Base-by-base conservation (phyloP, 1,139 yeast species). In the Suhomyces bribrorum region DNA sequence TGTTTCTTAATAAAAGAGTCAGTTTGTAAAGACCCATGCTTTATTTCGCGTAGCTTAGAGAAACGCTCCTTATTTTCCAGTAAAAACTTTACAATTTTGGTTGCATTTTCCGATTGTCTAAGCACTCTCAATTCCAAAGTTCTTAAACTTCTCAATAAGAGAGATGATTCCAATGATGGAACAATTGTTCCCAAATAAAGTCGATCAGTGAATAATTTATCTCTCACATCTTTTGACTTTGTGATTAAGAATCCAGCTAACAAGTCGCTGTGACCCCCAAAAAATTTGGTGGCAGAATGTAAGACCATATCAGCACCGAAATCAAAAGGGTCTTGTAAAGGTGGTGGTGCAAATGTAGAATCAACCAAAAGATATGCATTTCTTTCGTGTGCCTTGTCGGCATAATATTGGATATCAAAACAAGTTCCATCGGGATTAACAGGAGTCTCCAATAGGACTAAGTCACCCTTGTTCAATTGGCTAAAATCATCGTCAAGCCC, bases 331-430 rank as follows among this genome's bases (percentile, higher is more conserved):
- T 85, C 77, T 55, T 81, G 89, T 40, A 89, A 65, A 6, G 96
- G 96, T 12, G 95, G 95, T 16, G 97, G 97, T 3, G 96, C 97
- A 59, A 90, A 83, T 0, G 97, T 90, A 1, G 96, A 78, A 59
- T 90, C 97, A 7, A 89, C 83, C 17, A 81, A 56, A 17, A 90
- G 61, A 16, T 69, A 57, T 0, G 95, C 95, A 3, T 89, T 88
- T 40, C 74, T 72, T 0, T 69, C 64, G 55, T 88, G 95, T 0
- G 95, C 92, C 38, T 70, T 65, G 3, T 76, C 66, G 3, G 90
- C 88, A 55, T 73, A 84, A 37, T 74, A 62, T 15, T 66, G 63
- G 39, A 89, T 77, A 54, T 85, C 87, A 37, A 69, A 65, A n/a
- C 83, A 77, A 6, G 74, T 66, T 1, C 96, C 96, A 38, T 75